These are phyloP conservation scores for Lactarius hengduanensis DNA, from an alignment of 768 basidiomycete genomes.

Conservation along the genomic window DNA sequence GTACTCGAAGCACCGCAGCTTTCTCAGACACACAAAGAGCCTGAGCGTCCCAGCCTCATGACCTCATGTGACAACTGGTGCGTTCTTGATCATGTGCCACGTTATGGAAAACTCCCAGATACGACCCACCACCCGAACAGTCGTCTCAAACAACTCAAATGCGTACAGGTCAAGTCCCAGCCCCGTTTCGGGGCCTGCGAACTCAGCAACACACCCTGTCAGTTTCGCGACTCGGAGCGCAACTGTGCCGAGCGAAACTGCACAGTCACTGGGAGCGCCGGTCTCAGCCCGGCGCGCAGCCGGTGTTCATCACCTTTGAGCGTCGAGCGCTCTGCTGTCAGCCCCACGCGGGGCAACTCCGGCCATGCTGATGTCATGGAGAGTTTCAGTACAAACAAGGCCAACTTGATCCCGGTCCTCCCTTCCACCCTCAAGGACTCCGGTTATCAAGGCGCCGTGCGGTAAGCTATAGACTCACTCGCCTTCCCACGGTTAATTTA, in stretches of 20 bases:
- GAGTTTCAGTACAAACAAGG: neutral
- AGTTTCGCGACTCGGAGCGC: constrained; percentile 79
- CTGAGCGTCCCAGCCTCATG: constrained; percentile 83
- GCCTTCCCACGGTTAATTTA: neutral
- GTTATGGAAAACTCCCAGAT: neutral
- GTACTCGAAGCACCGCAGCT: constrained; percentile 85
- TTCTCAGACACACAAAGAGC: constrained; percentile 71
- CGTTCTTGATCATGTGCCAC: constrained; percentile 15
- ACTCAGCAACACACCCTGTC: constrained; percentile 65
- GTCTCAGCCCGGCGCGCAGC: constrained; percentile 17
- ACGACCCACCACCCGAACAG: constrained; percentile 40
- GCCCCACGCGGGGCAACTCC: constrained; percentile 7
- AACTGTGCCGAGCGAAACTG: constrained; percentile 91
- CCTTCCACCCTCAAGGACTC: constrained; percentile 1
- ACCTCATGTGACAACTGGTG: constrained; percentile 90
- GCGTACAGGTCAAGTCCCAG: constrained; percentile 67
- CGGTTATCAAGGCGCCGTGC: neutral
- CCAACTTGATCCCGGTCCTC: neutral
- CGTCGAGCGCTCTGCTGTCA: constrained; percentile 5
- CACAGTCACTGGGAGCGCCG: constrained; percentile 56
- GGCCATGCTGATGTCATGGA: neutral
- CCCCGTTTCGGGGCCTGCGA: constrained; percentile 79
- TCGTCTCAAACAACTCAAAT: constrained; percentile 88
- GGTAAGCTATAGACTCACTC: neutral
- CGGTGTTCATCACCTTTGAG: constrained; percentile 25